Evolutionary conservation across 2,329 filamentous ascomycete species (phyloP).

Genomic region (Alternaria incomplexa): DNA sequence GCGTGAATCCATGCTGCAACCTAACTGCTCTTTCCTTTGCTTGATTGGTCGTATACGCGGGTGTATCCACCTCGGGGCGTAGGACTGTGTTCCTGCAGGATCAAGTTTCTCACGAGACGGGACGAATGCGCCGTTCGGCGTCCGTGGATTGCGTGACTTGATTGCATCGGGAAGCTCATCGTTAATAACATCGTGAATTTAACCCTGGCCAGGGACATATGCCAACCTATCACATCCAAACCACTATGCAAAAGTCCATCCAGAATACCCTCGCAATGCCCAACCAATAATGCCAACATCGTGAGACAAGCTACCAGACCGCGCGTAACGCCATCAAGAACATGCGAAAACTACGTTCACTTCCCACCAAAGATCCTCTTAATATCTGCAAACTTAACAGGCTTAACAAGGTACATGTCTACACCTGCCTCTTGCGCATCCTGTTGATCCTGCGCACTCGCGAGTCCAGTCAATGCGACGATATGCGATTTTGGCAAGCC

Average conservation of each 20-base stretch:
- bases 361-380: slow-evolving; percentile 32
- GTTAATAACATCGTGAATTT: background rate
- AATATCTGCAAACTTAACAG: slow-evolving; percentile 45
- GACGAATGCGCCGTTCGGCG: background rate
- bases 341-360: background rate
- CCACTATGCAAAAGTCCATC: background rate
- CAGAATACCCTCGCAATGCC: slow-evolving; percentile 5
- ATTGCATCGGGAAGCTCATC: background rate
- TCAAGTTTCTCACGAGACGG: background rate
- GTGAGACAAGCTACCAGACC: background rate
- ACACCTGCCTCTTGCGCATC: slow-evolving; percentile 45
- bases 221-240: background rate
- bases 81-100: background rate
- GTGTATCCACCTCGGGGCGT: background rate
- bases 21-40: background rate
- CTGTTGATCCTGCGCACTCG: slow-evolving; percentile 43
- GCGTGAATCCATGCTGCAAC: background rate
- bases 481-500: slow-evolving; percentile 28
- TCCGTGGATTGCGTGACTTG: background rate
- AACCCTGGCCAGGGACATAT: background rate
- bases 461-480: slow-evolving; percentile 48
- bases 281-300: background rate
- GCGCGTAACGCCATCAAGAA: background rate
- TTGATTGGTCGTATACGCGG: background rate
- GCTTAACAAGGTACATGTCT: slow-evolving; percentile 49